A percentile compares a stretch with the other conserved stretches of the same genome.
Conservation (phyloP, 345 rosid species). For the Eucalyptus sp. region DNA sequence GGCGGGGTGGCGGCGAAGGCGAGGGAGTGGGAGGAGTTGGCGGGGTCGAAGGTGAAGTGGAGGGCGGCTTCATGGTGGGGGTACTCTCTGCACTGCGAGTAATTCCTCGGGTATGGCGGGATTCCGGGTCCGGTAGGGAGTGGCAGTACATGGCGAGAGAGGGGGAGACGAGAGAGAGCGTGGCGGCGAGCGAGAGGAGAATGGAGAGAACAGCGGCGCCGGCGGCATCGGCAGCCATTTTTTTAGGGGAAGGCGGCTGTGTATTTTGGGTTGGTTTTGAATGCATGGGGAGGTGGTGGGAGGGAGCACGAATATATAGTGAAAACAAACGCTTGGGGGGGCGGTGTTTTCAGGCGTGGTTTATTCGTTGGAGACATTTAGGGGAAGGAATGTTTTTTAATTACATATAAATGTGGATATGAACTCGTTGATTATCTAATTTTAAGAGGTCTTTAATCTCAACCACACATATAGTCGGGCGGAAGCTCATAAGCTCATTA, state of each 20-base stretch:
- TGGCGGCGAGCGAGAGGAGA: not conserved
- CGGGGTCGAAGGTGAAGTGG: conserved; percentile 33
- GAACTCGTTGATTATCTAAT: not conserved
- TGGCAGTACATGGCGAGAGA: not conserved
- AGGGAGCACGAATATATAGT: not conserved
- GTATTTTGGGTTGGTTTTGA: not conserved
- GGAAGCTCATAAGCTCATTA: not conserved
- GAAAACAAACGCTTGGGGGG: not conserved
- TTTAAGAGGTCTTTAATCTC: not conserved
- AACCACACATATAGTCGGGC: rapidly evolving
- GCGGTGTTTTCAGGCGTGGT: not conserved
- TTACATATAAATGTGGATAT: not conserved
- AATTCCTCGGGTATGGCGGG: conserved; percentile 4
- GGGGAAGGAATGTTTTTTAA: not conserved
- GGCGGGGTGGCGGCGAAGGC: conserved; percentile 66
- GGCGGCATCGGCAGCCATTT: not conserved
- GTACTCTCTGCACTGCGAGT: conserved; percentile 11
- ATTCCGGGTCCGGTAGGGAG: rapidly evolving
- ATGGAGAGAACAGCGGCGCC: not conserved
- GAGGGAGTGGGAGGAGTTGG: conserved; percentile 45
- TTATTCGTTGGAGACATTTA: not conserved
- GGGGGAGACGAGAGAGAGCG: not conserved
- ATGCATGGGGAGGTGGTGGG: not conserved
- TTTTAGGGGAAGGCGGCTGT: not conserved
- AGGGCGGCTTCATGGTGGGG: conserved; percentile 39